Percentiles rank a stretch among this genome's conserved stretches.
phyloP scores from a whole-genome alignment of 1,284 basidiomycete species.

The Entoloma clypeatum region DNA sequence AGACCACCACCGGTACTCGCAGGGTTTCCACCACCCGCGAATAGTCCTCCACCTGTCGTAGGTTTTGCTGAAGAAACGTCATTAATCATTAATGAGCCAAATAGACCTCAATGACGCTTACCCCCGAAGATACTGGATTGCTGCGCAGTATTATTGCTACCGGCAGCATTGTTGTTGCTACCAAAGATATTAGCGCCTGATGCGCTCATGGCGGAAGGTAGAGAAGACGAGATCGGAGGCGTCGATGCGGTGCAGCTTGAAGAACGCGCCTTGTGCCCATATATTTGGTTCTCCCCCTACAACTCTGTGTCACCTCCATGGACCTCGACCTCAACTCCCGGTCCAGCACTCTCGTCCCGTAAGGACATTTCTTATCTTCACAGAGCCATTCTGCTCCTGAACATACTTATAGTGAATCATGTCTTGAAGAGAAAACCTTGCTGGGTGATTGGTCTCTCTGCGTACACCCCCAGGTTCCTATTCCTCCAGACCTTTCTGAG shows the following conservation, averaged over 20 bases:
- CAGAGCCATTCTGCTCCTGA: background rate
- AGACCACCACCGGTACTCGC: conserved; percentile 12
- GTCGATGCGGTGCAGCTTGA: background rate
- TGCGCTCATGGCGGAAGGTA: conserved; percentile 14
- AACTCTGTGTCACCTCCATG: conserved; percentile 1
- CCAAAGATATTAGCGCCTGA: conserved; percentile 24
- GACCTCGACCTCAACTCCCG: conserved; percentile 9
- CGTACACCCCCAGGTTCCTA: conserved; percentile 32
- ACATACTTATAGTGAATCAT: conserved; percentile 2
- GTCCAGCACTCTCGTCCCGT: conserved; percentile 15
- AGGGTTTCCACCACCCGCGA: conserved; percentile 17
- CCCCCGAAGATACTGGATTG: conserved; percentile 18
- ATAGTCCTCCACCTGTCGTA: conserved; percentile 16
- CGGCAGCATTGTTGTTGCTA: conserved; percentile 13
- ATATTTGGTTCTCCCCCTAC: no score
- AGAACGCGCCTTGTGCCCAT: conserved; percentile 3
- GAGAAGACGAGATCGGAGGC: background rate
- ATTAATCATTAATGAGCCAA: background rate
- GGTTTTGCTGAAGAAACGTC: conserved; percentile 17
- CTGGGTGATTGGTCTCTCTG: conserved; percentile 30
- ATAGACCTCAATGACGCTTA: conserved; percentile 5
- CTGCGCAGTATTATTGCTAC: conserved; percentile 10
- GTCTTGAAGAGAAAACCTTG: conserved; percentile 5
- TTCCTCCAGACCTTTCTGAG: background rate
- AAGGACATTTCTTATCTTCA: conserved; percentile 5